These are phyloP conservation scores for Suhomyces bokatorum DNA, from an alignment of 1,139 yeast genomes.

Conservation along the genomic window DNA sequence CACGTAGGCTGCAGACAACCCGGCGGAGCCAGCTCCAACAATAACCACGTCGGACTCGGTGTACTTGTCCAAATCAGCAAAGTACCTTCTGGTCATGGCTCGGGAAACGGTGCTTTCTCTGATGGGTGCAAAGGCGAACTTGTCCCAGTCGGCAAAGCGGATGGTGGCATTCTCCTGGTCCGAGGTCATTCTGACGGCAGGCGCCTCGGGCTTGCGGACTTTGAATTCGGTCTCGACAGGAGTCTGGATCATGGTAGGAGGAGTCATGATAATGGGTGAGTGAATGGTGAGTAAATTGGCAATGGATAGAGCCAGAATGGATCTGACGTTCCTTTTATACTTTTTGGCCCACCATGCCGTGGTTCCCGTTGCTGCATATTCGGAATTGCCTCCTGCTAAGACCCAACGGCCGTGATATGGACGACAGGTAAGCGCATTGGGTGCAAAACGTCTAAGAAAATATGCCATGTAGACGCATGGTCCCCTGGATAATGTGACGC, in stretches of 20 bases:
- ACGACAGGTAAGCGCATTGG: constrained; percentile 3
- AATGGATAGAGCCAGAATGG: too few relatives aligned
- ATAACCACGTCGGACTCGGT: constrained; percentile 76
- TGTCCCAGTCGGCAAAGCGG: constrained; percentile 60
- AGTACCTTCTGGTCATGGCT: constrained; percentile 79
- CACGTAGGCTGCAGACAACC: constrained; percentile 72
- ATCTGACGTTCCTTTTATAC: constrained; percentile 1
- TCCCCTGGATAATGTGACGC: neutral
- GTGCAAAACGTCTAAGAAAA: neutral
- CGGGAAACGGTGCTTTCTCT: constrained; percentile 81
- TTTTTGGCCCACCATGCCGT: neutral
- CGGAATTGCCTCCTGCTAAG: too few relatives aligned
- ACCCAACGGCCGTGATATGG: neutral
- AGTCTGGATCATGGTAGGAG: constrained; percentile 38
- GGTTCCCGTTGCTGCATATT: neutral
- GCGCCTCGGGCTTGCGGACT: constrained; percentile 1
- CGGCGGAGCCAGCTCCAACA: constrained; percentile 80
- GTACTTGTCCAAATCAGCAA: constrained; percentile 69
- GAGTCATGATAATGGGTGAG: constrained; percentile 27
- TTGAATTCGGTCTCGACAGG: constrained; percentile 11
- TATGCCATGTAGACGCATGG: neutral
- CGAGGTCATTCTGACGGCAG: constrained; percentile 11
- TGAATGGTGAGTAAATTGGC: too few relatives aligned
- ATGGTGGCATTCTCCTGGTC: constrained; percentile 18
- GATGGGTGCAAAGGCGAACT: constrained; percentile 68